Evolutionary conservation across 2,329 filamentous ascomycete species (phyloP).

Genomic region (Alternaria metachromatica): DNA sequence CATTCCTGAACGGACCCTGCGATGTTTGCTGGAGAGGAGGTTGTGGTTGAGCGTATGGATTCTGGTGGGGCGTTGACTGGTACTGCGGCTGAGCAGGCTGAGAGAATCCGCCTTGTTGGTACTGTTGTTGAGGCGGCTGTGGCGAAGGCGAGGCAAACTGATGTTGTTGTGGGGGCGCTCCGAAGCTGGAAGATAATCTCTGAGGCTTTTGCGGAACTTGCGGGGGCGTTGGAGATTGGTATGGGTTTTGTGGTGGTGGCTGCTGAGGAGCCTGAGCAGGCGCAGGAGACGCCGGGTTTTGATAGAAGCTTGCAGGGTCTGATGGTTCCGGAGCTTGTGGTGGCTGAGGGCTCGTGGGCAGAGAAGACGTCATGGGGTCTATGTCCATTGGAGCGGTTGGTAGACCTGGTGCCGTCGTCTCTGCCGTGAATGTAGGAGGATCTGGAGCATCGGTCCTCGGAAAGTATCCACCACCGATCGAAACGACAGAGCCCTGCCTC

Average conservation of each 20-base stretch:
- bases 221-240: conserved; percentile 17
- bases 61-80: conserved; percentile 21
- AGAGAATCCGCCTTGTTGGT: conserved; percentile 5
- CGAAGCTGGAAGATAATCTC: conserved; percentile 13
- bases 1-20: conserved; percentile 59
- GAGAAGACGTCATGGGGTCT: conserved; percentile 33
- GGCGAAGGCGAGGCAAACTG: conserved; percentile 1
- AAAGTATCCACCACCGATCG: conserved; percentile 64
- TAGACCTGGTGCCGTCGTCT: conserved; percentile 43
- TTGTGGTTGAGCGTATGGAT: conserved; percentile 26
- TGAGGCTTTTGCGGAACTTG: conserved; percentile 14
- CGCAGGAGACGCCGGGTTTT: conserved; percentile 47
- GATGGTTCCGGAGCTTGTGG: conserved; percentile 32
- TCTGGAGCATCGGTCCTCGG: conserved; percentile 55
- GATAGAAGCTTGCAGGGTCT: conserved; percentile 43
- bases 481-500: conserved; percentile 55
- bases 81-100: conserved; percentile 17
- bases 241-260: conserved; percentile 29
- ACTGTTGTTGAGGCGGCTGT: conserved; percentile 12
- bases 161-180: conserved; percentile 15
- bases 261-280: conserved; percentile 30
- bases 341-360: conserved; percentile 25
- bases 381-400: conserved; percentile 45
- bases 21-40: conserved; percentile 22
- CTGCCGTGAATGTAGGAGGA: conserved; percentile 55